phyloP scores from a whole-genome alignment of 2,329 filamentous ascomycete genomes.

The Aspergillus neotritici region DNA sequence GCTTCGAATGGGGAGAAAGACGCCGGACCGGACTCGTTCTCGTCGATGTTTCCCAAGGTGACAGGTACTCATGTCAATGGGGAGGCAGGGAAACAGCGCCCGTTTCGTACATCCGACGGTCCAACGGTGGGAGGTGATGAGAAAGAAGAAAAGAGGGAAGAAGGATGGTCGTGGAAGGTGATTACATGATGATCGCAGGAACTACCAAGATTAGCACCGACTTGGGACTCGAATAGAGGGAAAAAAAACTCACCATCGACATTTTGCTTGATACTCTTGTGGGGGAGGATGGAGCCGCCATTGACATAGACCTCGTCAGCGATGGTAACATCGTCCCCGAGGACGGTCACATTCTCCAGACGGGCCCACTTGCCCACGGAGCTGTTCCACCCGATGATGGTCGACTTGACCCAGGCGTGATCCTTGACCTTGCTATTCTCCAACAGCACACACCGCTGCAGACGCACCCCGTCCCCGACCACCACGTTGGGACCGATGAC shows the following conservation, averaged over 20 bases:
- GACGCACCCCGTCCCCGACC: constrained; percentile 84
- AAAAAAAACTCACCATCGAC: constrained; percentile 62
- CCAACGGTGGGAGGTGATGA: constrained; percentile 20
- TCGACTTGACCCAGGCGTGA: constrained; percentile 97
- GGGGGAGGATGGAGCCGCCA: constrained; percentile 86
- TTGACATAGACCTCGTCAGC: constrained; percentile 99
- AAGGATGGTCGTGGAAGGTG: too few relatives aligned
- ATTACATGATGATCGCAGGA: constrained; percentile 48
- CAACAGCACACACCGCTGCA: constrained; percentile 88
- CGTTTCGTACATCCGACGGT: constrained; percentile 29
- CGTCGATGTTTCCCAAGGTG: too few relatives aligned
- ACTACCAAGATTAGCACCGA: constrained; percentile 25
- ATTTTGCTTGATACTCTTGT: constrained; percentile 99
- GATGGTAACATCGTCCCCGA: constrained; percentile 96
- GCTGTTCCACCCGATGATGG: constrained; percentile 98
- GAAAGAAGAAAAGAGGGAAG: constrained; percentile 14
- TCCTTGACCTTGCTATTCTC: constrained; percentile 93
- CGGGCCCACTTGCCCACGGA: constrained; percentile 92
- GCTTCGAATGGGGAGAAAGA: too few relatives aligned
- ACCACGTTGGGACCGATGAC: constrained; percentile 91
- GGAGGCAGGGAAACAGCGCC: constrained; percentile 33
- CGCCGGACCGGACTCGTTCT: too few relatives aligned
- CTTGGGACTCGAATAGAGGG: neutral
- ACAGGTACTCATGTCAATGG: neutral
- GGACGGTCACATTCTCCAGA: constrained; percentile 94